A percentile compares a stretch with the other conserved stretches of the same genome.
Conservation (phyloP, 2,329 filamentous ascomycete genomes). For the Hypoxylon sp. region DNA sequence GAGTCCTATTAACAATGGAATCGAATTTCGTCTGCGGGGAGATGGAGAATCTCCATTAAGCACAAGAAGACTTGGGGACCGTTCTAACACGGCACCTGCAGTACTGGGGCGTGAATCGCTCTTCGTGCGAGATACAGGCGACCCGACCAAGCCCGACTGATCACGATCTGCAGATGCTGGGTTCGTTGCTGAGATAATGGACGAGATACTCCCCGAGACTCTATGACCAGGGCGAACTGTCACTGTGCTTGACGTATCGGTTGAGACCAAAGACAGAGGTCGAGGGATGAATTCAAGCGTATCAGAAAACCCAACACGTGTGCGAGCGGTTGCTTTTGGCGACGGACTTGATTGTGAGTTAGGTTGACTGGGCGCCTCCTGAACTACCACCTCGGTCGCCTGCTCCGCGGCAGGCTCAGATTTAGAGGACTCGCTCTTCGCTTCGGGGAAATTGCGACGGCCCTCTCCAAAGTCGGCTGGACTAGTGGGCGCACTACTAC, state of each 20-base stretch:
- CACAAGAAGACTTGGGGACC: constrained; percentile 58
- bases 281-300: constrained; percentile 86
- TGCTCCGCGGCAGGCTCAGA: constrained; percentile 41
- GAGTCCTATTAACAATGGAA: constrained; percentile 66
- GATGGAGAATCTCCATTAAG: constrained; percentile 55
- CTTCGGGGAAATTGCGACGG: constrained; percentile 48
- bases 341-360: constrained; percentile 45
- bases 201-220: constrained; percentile 84
- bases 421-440: constrained; percentile 33
- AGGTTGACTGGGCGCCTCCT: constrained; percentile 49
- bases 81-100: constrained; percentile 78
- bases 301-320: constrained; percentile 86
- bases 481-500: constrained; percentile 76
- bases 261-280: constrained; percentile 86
- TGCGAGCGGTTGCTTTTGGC: constrained; percentile 63
- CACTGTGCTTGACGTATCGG: constrained; percentile 83
- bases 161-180: constrained; percentile 60
- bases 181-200: constrained; percentile 74
- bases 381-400: constrained; percentile 52
- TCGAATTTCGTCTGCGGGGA: constrained; percentile 70
- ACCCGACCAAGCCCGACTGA: constrained; percentile 56
- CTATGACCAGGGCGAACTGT: constrained; percentile 80
- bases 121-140: constrained; percentile 60
- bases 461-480: constrained; percentile 64
- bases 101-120: constrained; percentile 74